Evolutionary conservation across 495 filamentous ascomycete genomes (phyloP).

Genomic region (Hyaloscypha bicolor): DNA sequence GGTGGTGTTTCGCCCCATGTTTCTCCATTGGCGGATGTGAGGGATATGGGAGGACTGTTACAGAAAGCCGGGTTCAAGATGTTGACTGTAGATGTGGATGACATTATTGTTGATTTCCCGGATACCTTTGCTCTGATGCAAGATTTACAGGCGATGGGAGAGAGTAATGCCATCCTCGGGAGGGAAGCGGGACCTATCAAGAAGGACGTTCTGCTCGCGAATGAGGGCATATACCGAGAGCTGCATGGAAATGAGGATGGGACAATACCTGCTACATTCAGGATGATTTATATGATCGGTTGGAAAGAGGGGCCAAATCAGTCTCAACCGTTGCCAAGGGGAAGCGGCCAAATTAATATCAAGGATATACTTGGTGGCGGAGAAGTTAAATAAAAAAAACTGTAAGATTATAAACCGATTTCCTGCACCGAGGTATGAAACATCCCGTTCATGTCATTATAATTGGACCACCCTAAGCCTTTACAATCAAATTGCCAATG

Average conservation of each 20-base stretch:
- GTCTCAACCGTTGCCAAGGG: conserved; percentile 75
- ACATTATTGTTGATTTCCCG: conserved; percentile 96
- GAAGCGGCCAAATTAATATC: conserved; percentile 79
- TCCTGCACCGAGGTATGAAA: too few species aligned
- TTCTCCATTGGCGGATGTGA: conserved; percentile 87
- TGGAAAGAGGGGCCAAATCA: conserved; percentile 89
- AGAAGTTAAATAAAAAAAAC: conserved; percentile 38
- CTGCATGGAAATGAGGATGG: conserved; percentile 70
- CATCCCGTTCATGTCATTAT: too few species aligned
- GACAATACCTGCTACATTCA: conserved; percentile 84
- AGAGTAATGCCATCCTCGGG: conserved; percentile 84
- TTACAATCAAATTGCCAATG: too few species aligned
- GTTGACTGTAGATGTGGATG: conserved; percentile 95
- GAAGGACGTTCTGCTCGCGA: conserved; percentile 84
- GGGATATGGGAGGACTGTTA: conserved; percentile 87
- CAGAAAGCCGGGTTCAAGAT: conserved; percentile 90
- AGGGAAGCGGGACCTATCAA: conserved; percentile 73
- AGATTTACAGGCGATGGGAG: conserved; percentile 94
- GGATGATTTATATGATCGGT: conserved; percentile 95
- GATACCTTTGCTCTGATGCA: conserved; percentile 87
- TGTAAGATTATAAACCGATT: too few species aligned
- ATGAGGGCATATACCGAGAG: conserved; percentile 84
- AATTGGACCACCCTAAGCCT: too few species aligned
- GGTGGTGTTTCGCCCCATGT: conserved; percentile 88
- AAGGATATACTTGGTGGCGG: conserved; percentile 77